Percentiles rank a stretch among this genome's conserved stretches.
Conservation (phyloP, 805 yeast species). For the Yamadazyma tumulicola region DNA sequence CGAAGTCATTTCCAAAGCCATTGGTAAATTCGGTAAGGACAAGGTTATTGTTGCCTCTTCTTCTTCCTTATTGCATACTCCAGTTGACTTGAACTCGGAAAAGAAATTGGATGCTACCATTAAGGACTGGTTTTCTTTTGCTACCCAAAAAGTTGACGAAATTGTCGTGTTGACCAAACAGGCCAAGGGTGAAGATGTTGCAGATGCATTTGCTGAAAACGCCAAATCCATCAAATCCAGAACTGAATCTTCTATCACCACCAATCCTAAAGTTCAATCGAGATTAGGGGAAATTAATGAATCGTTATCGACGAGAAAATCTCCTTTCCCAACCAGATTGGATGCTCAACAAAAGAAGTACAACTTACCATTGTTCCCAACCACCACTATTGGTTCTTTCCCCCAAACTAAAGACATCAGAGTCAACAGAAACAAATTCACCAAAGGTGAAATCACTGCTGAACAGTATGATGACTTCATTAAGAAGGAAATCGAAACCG, state of each 20-base stretch:
- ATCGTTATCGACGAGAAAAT: conserved; percentile 75
- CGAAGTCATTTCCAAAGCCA: conserved; percentile 75
- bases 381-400: conserved; percentile 99
- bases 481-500: conserved; percentile 92
- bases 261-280: conserved; percentile 84
- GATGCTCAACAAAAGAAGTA: conserved; percentile 80
- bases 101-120: conserved; percentile 84
- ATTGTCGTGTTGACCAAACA: conserved; percentile 89
- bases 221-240: conserved; percentile 84
- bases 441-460: conserved; percentile 93
- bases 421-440: conserved; percentile 95
- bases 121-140: conserved; percentile 98
- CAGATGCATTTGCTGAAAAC: conserved; percentile 77
- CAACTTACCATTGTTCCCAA: conserved; percentile 98
- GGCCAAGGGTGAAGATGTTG: conserved; percentile 76
- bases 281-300: conserved; percentile 78
- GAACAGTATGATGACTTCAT: conserved; percentile 96
- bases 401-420: conserved; percentile 99
- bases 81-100: conserved; percentile 93
- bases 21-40: conserved; percentile 79
- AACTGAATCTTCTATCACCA: conserved; percentile 82
- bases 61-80: conserved; percentile 96
- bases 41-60: conserved; percentile 91
- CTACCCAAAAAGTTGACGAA: conserved; percentile 92
- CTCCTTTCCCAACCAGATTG: conserved; percentile 84